Base-by-base conservation (phyloP, 768 basidiomycete species). In the Suillus subalutaceus region DNA sequence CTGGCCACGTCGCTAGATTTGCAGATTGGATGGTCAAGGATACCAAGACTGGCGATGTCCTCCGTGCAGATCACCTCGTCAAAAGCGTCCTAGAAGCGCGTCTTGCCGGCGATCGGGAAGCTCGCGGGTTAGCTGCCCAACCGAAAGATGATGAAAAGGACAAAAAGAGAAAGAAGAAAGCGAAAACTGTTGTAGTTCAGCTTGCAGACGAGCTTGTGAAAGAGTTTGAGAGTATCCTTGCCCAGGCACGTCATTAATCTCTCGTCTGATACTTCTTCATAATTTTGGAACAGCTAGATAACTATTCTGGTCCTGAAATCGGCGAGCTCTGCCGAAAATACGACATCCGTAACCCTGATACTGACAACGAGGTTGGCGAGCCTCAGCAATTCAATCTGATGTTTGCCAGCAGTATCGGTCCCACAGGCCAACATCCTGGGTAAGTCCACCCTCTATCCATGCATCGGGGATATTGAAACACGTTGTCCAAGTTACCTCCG, bases 11-110 rank as follows among this genome's bases (percentile, higher is more conserved):
- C 67, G 96, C 96, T 52, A 88, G 96, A 70, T 99, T 99, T 75
- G 94, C 97, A 6, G 97, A 99, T 75, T 99, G 96, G 97, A 99
- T 98, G 97, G 93, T 94, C 74, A 97, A 97, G 81, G 97, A 99
- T 72, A 82, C 83, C 32, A 89, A 93, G 82, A 96, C 92, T n/a
- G 95, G 96, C 55, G 96, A 99, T 72, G 96, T 99, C 58, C 88
- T 97, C 72, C 90, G 97, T 55, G 97, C 97, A 32, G 96, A 99
- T 77, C 97, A 98, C 79, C 86, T 99, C 20, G 95, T 98, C 68
- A 95, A 96, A 77, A 90, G 82, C 71, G 96, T 98, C 55, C 84
- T 99, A 55, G 92, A 97, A 79, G 93, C 94, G 6, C 83, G 96
- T 26, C 81, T 99, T 61, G 94, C 90, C 63, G 93, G 94, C 57